Conservation (phyloP, 169 alveolate genomes). For the Eimeria maxima region DNA sequence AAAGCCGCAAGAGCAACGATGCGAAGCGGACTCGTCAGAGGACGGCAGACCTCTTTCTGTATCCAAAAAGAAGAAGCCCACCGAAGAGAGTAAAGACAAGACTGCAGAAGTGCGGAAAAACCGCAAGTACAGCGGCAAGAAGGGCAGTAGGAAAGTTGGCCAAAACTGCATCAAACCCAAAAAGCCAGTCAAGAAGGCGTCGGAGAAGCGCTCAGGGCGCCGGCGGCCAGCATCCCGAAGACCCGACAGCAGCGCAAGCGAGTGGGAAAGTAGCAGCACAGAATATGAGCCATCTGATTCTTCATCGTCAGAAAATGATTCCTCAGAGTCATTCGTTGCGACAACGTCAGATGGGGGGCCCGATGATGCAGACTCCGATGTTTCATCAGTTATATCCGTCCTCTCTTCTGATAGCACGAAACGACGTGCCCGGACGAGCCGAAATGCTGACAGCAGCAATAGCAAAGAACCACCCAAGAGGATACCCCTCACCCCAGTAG, state of each 20-base stretch:
- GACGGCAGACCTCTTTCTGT: neutral
- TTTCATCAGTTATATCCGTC: slow-evolving; percentile 17
- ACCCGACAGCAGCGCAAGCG: slow-evolving; percentile 33
- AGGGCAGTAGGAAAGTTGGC: neutral
- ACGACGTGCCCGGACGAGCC: neutral
- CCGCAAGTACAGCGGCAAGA: neutral
- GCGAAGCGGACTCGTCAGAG: neutral
- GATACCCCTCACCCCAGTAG: slow-evolving; percentile 33
- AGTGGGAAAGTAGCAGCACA: slow-evolving; percentile 67
- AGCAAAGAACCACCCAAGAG: neutral
- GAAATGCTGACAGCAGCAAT: neutral
- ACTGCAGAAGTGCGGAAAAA: neutral
- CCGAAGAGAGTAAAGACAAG: neutral
- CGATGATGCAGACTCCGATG: neutral
- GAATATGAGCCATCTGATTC: slow-evolving; percentile 57
- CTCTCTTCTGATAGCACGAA: slow-evolving; percentile 28
- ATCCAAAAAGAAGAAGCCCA: slow-evolving; percentile 6
- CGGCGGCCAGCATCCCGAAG: neutral
- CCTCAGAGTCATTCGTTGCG: slow-evolving; percentile 61
- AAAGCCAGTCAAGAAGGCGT: neutral
- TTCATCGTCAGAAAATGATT: slow-evolving; percentile 37
- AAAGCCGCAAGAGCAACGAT: slow-evolving; percentile 8
- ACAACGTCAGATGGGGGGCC: slow-evolving; percentile 38
- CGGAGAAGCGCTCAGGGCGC: neutral
- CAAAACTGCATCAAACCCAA: neutral